Percentiles rank a stretch among this genome's conserved stretches.
Conservation (phyloP, 495 filamentous ascomycete genomes). For the Xylaria castorea region DNA sequence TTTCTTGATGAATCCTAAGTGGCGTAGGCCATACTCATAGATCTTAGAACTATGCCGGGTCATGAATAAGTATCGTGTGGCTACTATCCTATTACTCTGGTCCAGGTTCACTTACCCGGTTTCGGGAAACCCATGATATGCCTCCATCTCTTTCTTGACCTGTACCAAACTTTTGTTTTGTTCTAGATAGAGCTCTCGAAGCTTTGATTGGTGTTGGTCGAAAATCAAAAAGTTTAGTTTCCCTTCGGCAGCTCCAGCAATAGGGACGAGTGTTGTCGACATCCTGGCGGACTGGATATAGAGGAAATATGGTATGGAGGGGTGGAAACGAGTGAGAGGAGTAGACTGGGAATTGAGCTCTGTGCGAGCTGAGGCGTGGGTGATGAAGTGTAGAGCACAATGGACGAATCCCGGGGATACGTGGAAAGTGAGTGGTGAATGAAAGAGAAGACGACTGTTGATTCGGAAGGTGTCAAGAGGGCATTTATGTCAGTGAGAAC, state of each 20-base stretch:
- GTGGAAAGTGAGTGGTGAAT: background rate
- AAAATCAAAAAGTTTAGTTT: background rate
- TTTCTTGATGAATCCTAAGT: background rate
- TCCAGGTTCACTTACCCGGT: background rate
- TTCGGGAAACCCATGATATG: background rate
- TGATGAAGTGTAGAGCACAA: too few species aligned
- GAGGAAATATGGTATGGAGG: background rate
- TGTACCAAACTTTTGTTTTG: background rate
- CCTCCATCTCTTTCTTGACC: background rate
- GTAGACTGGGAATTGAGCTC: too few species aligned
- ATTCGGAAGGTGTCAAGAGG: background rate
- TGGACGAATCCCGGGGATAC: background rate
- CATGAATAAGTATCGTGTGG: background rate
- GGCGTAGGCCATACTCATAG: slow-evolving; percentile 1
- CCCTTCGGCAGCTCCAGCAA: background rate
- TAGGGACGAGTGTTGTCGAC: background rate
- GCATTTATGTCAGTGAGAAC: background rate
- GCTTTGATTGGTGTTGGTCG: background rate
- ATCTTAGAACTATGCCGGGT: background rate
- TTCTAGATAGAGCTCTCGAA: background rate
- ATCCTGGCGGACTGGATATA: background rate
- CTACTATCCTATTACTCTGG: background rate
- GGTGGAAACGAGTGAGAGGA: background rate
- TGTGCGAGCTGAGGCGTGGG: background rate
- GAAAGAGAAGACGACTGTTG: background rate